Evolutionary conservation across 2,329 filamentous ascomycete genomes (phyloP).

Genomic region (Zymoseptoria brevis): DNA sequence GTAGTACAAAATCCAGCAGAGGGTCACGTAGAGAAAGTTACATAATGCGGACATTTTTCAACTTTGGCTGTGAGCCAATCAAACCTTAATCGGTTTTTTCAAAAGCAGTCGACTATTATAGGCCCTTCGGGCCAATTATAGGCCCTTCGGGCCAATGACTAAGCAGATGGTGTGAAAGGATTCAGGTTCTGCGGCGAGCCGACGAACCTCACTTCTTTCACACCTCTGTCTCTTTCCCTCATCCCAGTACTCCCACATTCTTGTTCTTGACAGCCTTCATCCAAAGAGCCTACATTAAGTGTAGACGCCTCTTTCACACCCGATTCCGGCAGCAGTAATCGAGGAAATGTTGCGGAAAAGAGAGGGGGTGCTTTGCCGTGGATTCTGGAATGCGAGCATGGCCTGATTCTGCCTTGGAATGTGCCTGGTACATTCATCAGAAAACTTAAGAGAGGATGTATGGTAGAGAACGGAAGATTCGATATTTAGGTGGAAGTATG

Average conservation of each 20-base stretch:
- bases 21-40: too few species aligned
- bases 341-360: not conserved
- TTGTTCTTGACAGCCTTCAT: not conserved
- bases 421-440: not conserved
- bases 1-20: too few species aligned
- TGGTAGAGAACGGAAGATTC: not conserved
- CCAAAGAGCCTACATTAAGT: not conserved
- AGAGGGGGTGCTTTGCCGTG: not conserved
- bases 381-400: not conserved
- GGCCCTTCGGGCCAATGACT: too few species aligned
- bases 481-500: not conserved
- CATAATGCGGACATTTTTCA: too few species aligned
- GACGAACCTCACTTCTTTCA: not conserved
- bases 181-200: not conserved
- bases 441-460: not conserved
- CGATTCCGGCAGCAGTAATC: not conserved
- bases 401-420: not conserved
- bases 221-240: not conserved
- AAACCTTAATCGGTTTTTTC: too few species aligned
- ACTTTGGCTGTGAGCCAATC: too few species aligned
- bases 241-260: not conserved
- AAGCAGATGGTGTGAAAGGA: not conserved
- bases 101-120: too few species aligned
- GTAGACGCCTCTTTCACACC: not conserved
- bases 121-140: too few species aligned